These are phyloP conservation scores for Lathyrus oleraceus DNA, from an alignment of 306 rosid species.

Conservation along the genomic window DNA sequence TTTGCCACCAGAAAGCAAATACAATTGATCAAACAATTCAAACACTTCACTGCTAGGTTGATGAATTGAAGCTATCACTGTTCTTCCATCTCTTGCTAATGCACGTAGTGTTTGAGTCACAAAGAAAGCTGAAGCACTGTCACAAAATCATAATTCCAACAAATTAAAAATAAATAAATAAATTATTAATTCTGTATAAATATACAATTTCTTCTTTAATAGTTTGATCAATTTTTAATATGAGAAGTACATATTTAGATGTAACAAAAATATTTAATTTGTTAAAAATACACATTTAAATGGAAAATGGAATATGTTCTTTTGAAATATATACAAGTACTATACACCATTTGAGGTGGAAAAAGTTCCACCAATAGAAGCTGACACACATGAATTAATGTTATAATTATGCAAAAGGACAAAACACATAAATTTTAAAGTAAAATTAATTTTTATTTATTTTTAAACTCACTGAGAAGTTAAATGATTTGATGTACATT, in stretches of 20 bases:
- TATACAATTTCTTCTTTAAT: not conserved
- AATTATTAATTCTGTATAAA: not conserved
- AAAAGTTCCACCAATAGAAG: not conserved
- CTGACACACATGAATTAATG: not conserved
- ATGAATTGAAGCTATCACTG: constrained; percentile 93
- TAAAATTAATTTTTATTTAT: not conserved
- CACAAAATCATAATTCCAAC: constrained; percentile 23
- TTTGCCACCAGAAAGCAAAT: constrained; percentile 90
- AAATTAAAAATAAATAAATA: not conserved
- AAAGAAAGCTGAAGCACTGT: constrained; percentile 97
- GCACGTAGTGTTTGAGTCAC: constrained; percentile 89
- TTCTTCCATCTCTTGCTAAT: constrained; percentile 88
- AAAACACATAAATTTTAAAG: not conserved
- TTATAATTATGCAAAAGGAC: not conserved
- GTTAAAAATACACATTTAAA: no score
- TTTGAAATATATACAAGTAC: no score
- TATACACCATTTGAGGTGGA: no score
- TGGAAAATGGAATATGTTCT: no score
- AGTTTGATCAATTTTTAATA: not conserved
- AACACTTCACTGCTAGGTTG: constrained; percentile 99
- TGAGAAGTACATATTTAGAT: not conserved
- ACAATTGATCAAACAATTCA: constrained; percentile 87
- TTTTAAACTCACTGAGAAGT: not conserved
- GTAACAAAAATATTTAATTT: no score
- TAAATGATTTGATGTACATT: not conserved